phyloP scores from a whole-genome alignment of 441 rosid species.

The Erysimum cheiri region DNA sequence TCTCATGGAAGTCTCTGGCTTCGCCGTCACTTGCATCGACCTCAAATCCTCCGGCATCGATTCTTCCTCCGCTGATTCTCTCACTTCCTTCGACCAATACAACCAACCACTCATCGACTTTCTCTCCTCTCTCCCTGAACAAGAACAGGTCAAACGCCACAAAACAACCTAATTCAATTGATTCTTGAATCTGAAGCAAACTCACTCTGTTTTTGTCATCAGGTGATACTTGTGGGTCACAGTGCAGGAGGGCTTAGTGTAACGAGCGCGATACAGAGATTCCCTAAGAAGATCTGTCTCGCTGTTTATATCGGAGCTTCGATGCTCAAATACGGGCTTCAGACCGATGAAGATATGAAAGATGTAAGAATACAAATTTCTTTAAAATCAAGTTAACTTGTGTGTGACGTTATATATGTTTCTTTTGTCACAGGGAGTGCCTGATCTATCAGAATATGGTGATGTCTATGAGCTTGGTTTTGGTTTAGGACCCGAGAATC shows the following conservation, averaged over 20 bases:
- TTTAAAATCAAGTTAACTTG: constrained; percentile 30
- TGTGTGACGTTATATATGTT: constrained; percentile 26
- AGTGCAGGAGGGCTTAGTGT: constrained; percentile 91
- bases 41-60: constrained; percentile 76
- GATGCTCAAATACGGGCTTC: constrained; percentile 71
- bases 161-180: neutral
- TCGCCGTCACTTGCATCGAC: constrained; percentile 79
- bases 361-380: constrained; percentile 49
- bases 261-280: constrained; percentile 64
- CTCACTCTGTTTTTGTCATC: constrained; percentile 30
- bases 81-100: constrained; percentile 72
- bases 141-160: constrained; percentile 57
- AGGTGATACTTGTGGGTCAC: constrained; percentile 88
- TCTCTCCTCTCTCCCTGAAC: constrained; percentile 62
- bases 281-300: constrained; percentile 59
- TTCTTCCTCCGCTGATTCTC: constrained; percentile 52
- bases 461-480: constrained; percentile 73
- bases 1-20: constrained; percentile 83
- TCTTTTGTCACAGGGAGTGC: constrained; percentile 62
- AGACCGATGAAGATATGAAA: constrained; percentile 63
- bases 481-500: constrained; percentile 67
- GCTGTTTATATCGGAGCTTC: constrained; percentile 82
- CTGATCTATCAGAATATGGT: constrained; percentile 75
- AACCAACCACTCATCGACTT: constrained; percentile 77
- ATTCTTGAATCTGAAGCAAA: constrained; percentile 35